Evolutionary conservation across 169 alveolate genomes (phyloP).

Genomic region (Ichthyophthirius multifiliis): DNA sequence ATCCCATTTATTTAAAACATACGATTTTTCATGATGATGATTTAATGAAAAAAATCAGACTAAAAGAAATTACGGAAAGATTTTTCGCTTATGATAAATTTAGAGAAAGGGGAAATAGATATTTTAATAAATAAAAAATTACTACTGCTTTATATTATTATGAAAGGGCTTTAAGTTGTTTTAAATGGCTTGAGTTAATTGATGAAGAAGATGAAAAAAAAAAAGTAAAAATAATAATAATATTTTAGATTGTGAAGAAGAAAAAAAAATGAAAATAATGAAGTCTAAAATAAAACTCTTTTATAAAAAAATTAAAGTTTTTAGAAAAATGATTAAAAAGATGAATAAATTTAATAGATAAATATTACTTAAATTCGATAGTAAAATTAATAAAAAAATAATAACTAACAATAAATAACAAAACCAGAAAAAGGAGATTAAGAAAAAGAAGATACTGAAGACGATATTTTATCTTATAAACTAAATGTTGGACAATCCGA

Average conservation of each 20-base stretch:
- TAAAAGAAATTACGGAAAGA: slow-evolving; percentile 22
- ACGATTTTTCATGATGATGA: slow-evolving; percentile 42
- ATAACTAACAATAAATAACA: too few species aligned
- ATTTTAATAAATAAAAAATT: slow-evolving; percentile 5
- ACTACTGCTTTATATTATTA: slow-evolving; percentile 19
- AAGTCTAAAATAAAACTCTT: too few species aligned
- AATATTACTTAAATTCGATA: too few species aligned
- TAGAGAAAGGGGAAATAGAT: slow-evolving; percentile 40
- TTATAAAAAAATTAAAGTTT: too few species aligned
- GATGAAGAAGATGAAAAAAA: slow-evolving; percentile 32
- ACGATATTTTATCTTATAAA: background rate
- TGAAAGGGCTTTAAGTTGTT: slow-evolving; percentile 43
- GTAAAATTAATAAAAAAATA: too few species aligned
- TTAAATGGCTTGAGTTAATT: slow-evolving; percentile 25
- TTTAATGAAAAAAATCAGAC: slow-evolving; percentile 28
- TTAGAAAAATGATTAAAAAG: too few species aligned
- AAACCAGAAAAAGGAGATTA: too few species aligned
- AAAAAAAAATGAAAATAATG: too few species aligned
- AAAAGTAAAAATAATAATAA: background rate
- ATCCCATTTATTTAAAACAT: slow-evolving; percentile 33
- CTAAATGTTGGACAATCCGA: background rate
- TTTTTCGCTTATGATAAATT: slow-evolving; percentile 35
- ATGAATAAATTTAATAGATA: too few species aligned
- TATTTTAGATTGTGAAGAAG: background rate
- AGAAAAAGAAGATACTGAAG: background rate